Percentiles rank a stretch among this genome's conserved stretches.
These are phyloP conservation scores for Penstemon barbatus DNA, from an alignment of 257 asterid species.

Conservation along the genomic window DNA sequence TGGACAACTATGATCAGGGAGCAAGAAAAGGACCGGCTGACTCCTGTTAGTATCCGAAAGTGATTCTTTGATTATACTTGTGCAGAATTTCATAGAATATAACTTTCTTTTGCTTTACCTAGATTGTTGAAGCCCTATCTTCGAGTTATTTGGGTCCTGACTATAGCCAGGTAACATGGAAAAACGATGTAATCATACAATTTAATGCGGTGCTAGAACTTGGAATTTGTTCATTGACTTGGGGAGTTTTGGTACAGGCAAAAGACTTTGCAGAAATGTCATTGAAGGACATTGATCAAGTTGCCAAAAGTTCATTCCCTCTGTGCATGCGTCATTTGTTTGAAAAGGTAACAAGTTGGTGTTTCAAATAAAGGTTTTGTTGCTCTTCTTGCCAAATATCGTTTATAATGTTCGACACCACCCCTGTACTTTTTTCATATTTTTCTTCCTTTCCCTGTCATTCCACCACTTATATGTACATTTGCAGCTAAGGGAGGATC, in stretches of 20 bases:
- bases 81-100: slow-evolving; percentile 32
- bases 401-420: neutral
- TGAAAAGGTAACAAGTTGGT: slow-evolving; percentile 62
- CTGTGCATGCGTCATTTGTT: slow-evolving; percentile 97
- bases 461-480: slow-evolving; percentile 20
- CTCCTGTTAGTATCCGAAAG: slow-evolving; percentile 68
- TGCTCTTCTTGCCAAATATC: neutral
- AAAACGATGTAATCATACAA: slow-evolving; percentile 21
- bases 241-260: slow-evolving; percentile 54
- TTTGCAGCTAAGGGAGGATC: slow-evolving; percentile 90
- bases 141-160: slow-evolving; percentile 92
- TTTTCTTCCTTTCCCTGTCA: neutral
- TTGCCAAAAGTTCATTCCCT: slow-evolving; percentile 88
- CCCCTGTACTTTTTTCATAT: neutral
- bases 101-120: slow-evolving; percentile 31
- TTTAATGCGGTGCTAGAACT: slow-evolving; percentile 9
- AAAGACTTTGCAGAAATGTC: slow-evolving; percentile 66
- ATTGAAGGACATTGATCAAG: slow-evolving; percentile 82
- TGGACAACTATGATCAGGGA: slow-evolving; percentile 91
- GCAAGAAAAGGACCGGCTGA: slow-evolving; percentile 89
- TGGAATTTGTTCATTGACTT: slow-evolving; percentile 34
- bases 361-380: slow-evolving; percentile 14
- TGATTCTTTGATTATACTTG: slow-evolving; percentile 20
- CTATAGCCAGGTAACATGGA: slow-evolving; percentile 75
- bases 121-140: slow-evolving; percentile 92